Conservation (phyloP, 345 rosid species). For the Microthlaspi erraticum region DNA sequence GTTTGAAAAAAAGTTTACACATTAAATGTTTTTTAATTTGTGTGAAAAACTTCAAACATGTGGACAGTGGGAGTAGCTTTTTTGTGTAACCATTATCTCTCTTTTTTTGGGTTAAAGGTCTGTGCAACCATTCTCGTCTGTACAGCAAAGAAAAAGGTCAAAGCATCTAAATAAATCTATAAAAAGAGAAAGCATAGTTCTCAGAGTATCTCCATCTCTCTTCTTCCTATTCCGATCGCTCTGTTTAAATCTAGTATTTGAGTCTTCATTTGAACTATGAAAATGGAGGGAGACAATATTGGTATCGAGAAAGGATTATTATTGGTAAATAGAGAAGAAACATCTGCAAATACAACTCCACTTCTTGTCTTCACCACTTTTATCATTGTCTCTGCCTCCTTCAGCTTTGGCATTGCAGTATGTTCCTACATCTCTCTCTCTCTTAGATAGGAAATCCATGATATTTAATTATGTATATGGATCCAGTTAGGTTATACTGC, state of each 20-base stretch:
- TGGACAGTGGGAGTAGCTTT: too few relatives aligned
- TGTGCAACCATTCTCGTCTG: too few relatives aligned
- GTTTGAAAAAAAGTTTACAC: too few relatives aligned
- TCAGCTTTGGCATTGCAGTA: conserved; percentile 55
- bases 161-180: background rate
- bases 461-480: background rate
- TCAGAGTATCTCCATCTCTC: background rate
- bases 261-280: background rate
- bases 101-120: too few relatives aligned
- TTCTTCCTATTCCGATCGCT: conserved; percentile 1
- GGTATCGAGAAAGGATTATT: conserved; percentile 38
- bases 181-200: conserved; percentile 11
- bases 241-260: background rate
- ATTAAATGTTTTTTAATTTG: too few relatives aligned
- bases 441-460: too few relatives aligned
- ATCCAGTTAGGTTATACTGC: conserved; percentile 58
- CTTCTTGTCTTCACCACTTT: conserved; percentile 52
- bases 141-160: conserved; percentile 5
- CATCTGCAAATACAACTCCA: conserved; percentile 13
- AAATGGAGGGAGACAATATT: conserved; percentile 31
- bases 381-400: conserved; percentile 61
- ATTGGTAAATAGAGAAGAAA: conserved; percentile 7
- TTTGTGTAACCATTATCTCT: too few relatives aligned
- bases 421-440: conserved; percentile 5
- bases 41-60: too few relatives aligned